These are phyloP conservation scores for Erythrobasidium hasegawianum DNA, from an alignment of 1,284 basidiomycete species.

Conservation along the genomic window DNA sequence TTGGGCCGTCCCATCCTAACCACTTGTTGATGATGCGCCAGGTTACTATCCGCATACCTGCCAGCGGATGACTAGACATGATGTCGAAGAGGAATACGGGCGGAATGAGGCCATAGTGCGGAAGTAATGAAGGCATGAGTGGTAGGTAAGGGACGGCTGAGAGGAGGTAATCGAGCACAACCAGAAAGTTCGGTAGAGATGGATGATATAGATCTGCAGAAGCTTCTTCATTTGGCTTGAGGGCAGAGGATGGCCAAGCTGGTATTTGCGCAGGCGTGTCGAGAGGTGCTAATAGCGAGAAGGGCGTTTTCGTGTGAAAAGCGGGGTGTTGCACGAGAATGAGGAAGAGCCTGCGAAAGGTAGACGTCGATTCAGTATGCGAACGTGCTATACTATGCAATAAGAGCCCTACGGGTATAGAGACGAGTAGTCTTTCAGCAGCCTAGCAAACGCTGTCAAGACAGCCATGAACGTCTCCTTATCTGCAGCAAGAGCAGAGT, in stretches of 20 bases:
- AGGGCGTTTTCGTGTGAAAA: slow-evolving; percentile 1
- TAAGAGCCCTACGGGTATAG: slow-evolving; percentile 42
- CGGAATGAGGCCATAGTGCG: slow-evolving; percentile 16
- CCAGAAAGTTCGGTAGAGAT: slow-evolving; percentile 11
- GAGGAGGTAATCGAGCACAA: slow-evolving; percentile 18
- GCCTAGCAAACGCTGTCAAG: slow-evolving; percentile 40
- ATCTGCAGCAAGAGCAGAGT: not conserved
- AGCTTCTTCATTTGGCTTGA: slow-evolving; percentile 4
- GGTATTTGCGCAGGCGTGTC: not conserved
- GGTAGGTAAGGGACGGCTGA: slow-evolving; percentile 14
- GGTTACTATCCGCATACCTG: slow-evolving; percentile 41
- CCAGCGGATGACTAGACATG: slow-evolving; percentile 40
- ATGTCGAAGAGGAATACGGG: slow-evolving; percentile 34
- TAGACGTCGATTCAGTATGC: not conserved
- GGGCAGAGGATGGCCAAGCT: slow-evolving; percentile 17
- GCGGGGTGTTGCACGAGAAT: not conserved
- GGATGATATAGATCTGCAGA: slow-evolving; percentile 8
- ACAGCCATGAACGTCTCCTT: slow-evolving; percentile 29
- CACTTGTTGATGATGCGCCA: slow-evolving; percentile 41
- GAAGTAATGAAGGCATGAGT: slow-evolving; percentile 4
- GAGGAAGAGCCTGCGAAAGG: slow-evolving; percentile 16
- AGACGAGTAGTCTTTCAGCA: slow-evolving; percentile 45
- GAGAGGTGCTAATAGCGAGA: not conserved
- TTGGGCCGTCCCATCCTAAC: slow-evolving; percentile 39
- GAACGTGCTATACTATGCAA: not conserved